Evolutionary conservation across 257 asterid genomes (phyloP), one percentile per base, ranked within the genome.

Genomic region (Solanum virginianum): DNA sequence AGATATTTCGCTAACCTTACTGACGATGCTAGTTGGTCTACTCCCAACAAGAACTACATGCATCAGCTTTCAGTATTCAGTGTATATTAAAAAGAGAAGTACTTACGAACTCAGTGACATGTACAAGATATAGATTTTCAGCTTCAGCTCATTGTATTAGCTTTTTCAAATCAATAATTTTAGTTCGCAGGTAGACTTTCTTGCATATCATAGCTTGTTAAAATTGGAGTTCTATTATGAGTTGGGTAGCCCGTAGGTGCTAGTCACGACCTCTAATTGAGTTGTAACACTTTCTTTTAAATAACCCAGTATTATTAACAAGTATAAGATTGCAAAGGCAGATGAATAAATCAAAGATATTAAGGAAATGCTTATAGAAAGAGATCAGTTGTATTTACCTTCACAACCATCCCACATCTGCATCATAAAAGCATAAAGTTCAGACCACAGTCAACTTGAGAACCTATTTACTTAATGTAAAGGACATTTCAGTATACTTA

Each of bases 381-480:
- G 80, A 47, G 74, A 66, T 75, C 22, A 15, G 54, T 15, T 71
- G 59, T 74, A 90, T 88, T 88, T 83, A 94, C 98, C 98, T 95
- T 95, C 80, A 94, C 92, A 87, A 95, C 89, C 99, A 95, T 92
- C 87, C 98, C 99, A 83, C 97, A 92, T 88, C 98, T 95, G 94
- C 88, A 91, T 15, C 68, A 75, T 49, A 70, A 60, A 75, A 87
- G 20, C 29, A 47, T 17, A 45, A 65, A 53, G 79, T 85, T 56
- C 82, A 85, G 81, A 74, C 14, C 80, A 60, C 56, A 62, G 79
- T 56, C 29, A 24, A 79, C 43, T 22, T 36, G 3, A 24, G 49
- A 75, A 62, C 47, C 29, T 20, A 71, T 53, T 41, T 68, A 53
- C 13, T 51, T 9, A 29, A 83, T 81, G 62, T 86, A 81, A 55